Evolutionary conservation across 352 stramenopile species (phyloP), one percentile per base, ranked within the genome.

Genomic region (Pythium dissotocum): DNA sequence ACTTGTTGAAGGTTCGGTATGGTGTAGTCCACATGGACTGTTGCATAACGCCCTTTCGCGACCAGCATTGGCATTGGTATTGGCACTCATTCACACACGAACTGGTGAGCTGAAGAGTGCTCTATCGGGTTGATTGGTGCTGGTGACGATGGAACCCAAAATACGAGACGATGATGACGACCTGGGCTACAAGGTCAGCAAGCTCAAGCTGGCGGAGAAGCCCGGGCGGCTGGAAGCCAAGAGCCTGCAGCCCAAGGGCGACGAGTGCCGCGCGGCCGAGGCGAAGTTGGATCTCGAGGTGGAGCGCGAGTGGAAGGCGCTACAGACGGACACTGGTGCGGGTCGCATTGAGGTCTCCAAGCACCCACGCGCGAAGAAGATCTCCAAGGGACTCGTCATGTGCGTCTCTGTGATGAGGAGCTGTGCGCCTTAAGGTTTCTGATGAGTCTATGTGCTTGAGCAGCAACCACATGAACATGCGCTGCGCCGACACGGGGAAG

Each of bases 401-500:
- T 95, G 58, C 44, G 61, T 63, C 16, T 42, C 7, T 40, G 12
- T 38, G 63, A 60, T 13, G 13, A 8, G 18, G 64, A 18, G 36
- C 6, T 57, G n/a, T 6, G 14, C 35, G 36, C 12, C 53, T 12
- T 53, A 28, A 38, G 35, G 26, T 26, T 12, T 16, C 38, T 14
- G 30, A 21, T 33, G 10, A 24, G 46, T 21, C 2, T 70, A 56
- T 44, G 55, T 24, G 4, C 42, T 38, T 26, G 44, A 30, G 26
- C 58, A 96, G 86, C 59, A 96, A 96, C 63, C 77, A 92, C 71
- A 96, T 96, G 88, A 96, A 94, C 68, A 96, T 96, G 88, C 77
- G 88, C 38, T 93, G 86, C 28, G 88, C 74, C 14, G 85, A 94
- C 44, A 89, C 86, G 5, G 88, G 88, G 49, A 83, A 80, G 71